A percentile compares a stretch with the other conserved stretches of the same genome.
Evolutionary conservation across 140 eudicot species (phyloP).

Genomic region (Erigeron philadelphicus): DNA sequence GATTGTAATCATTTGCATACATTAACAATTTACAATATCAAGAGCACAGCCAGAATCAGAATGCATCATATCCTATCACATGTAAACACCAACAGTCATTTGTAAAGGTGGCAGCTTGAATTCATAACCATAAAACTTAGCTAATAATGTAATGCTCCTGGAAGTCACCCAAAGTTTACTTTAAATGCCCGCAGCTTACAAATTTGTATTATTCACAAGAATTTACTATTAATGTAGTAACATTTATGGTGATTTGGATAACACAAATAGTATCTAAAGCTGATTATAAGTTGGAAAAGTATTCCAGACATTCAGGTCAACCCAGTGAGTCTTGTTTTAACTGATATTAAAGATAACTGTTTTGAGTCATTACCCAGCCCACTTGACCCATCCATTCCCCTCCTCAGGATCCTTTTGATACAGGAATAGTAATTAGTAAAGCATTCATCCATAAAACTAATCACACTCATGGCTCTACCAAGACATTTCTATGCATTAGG

Average conservation of each 20-base stretch:
- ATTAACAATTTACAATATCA: not conserved
- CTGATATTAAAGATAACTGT: not conserved
- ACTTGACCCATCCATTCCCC: not conserved
- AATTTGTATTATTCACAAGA: not conserved
- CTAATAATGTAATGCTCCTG: not conserved
- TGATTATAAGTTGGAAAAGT: not conserved
- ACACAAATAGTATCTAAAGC: not conserved
- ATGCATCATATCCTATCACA: not conserved
- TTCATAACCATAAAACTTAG: not conserved
- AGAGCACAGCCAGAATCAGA: not conserved
- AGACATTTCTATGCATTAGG: not conserved
- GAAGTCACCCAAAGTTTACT: not conserved
- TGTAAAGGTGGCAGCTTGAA: too few species aligned
- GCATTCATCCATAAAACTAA: not conserved
- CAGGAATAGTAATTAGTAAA: too few species aligned
- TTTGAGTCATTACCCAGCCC: not conserved
- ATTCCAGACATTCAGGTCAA: not conserved
- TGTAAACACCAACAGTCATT: not conserved
- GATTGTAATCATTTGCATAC: slow-evolving; percentile 4
- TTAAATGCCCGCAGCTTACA: not conserved
- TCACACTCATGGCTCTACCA: not conserved
- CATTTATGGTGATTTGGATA: not conserved
- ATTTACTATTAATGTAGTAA: not conserved
- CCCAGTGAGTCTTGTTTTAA: not conserved
- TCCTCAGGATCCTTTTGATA: not conserved